These are phyloP conservation scores for Scedosporium dehoogii DNA, from an alignment of 2,329 filamentous ascomycete species.

Conservation along the genomic window DNA sequence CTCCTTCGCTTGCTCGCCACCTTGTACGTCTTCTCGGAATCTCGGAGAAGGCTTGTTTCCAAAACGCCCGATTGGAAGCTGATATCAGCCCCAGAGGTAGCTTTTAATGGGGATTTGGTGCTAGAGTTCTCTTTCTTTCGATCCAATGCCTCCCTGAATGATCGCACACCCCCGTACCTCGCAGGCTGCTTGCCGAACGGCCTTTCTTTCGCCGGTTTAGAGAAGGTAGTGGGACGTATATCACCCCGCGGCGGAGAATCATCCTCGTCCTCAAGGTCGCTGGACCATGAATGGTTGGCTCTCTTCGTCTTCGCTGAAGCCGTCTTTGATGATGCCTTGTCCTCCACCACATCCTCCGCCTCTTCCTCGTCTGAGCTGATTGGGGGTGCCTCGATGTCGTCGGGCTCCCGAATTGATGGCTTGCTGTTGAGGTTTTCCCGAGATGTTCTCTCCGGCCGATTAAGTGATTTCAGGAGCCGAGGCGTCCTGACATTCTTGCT, in stretches of 20 bases:
- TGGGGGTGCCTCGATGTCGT: background rate
- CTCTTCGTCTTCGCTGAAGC: background rate
- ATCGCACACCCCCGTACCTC: background rate
- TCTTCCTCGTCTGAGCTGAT: conserved; percentile 1
- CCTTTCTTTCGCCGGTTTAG: background rate
- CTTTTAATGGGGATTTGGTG: background rate
- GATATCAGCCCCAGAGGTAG: background rate
- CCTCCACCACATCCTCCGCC: background rate
- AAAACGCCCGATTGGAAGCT: background rate
- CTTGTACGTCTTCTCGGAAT: background rate
- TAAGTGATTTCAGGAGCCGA: background rate
- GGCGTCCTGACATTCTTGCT: background rate
- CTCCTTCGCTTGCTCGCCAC: background rate
- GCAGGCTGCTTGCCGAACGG: background rate
- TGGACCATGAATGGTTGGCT: background rate
- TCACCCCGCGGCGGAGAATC: conserved; percentile 2
- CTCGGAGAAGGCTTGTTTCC: background rate
- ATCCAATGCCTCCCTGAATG: background rate
- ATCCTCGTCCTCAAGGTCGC: background rate
- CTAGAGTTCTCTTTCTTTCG: background rate
- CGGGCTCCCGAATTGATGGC: background rate
- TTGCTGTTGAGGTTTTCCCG: background rate
- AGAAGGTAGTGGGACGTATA: background rate
- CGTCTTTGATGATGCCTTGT: background rate
- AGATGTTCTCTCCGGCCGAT: background rate